phyloP scores from a whole-genome alignment of 2,329 filamentous ascomycete species.

The Fusarium sororula region DNA sequence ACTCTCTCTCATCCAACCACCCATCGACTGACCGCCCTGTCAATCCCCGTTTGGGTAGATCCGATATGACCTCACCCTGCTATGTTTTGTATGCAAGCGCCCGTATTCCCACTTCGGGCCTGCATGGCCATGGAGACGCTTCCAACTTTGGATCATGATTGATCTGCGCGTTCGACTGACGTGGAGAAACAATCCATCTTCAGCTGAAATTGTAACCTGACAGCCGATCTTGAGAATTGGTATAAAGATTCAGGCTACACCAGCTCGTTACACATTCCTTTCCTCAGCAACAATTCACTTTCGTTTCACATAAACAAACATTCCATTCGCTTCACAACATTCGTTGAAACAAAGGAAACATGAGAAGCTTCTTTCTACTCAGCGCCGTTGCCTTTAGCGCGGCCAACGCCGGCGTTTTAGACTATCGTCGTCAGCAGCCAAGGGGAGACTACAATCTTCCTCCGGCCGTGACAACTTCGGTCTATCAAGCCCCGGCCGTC shows the following conservation, averaged over 20 bases:
- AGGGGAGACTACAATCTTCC: constrained; percentile 7
- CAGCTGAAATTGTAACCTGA: neutral
- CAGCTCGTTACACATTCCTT: neutral
- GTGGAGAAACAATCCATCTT: neutral
- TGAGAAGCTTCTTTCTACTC: constrained; percentile 29
- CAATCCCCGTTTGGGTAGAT: constrained; percentile 1
- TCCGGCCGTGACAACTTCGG: neutral
- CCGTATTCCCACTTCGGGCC: constrained; percentile 13
- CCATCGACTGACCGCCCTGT: constrained; percentile 20
- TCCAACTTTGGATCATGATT: constrained; percentile 8
- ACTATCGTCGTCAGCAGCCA: constrained; percentile 3
- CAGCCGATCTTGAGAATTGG: neutral
- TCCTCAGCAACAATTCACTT: constrained; percentile 16
- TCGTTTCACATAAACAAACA: constrained; percentile 9
- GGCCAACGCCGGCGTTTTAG: constrained; percentile 24
- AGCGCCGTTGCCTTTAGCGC: constrained; percentile 18
- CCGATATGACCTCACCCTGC: constrained; percentile 25
- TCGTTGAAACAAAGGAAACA: constrained; percentile 18
- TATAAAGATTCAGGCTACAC: constrained; percentile 23
- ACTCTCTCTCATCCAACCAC: constrained; percentile 15
- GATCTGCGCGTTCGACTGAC: neutral
- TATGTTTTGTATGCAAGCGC: constrained; percentile 25
- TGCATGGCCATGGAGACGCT: neutral
- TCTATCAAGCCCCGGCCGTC: neutral
- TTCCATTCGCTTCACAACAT: constrained; percentile 27